phyloP scores from a whole-genome alignment of 441 rosid genomes.

The Macaranga tanarius region DNA sequence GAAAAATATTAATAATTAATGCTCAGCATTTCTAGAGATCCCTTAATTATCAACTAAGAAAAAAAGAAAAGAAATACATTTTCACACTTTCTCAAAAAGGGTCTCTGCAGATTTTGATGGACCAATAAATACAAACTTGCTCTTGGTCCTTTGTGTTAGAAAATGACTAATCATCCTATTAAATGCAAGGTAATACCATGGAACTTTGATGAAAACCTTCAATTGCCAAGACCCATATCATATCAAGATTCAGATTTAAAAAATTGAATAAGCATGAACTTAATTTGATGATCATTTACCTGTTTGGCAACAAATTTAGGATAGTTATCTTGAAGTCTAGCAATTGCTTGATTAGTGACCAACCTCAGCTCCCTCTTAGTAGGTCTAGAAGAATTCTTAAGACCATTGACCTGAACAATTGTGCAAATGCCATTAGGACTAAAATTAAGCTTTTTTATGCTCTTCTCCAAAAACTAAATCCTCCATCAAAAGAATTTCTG shows the following conservation, averaged over 20 bases:
- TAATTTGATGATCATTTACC: slow-evolving; percentile 33
- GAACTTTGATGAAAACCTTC: slow-evolving; percentile 84
- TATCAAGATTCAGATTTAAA: slow-evolving; percentile 9
- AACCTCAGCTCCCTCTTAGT: slow-evolving; percentile 61
- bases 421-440: slow-evolving; percentile 57
- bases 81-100: slow-evolving; percentile 61
- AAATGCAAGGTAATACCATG: slow-evolving; percentile 83
- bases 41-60: neutral
- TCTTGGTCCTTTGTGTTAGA: slow-evolving; percentile 77
- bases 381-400: slow-evolving; percentile 78
- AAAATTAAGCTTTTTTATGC: slow-evolving; percentile 74
- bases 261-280: neutral
- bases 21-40: neutral
- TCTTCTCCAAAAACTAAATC: slow-evolving; percentile 81
- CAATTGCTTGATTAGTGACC: slow-evolving; percentile 80
- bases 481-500: slow-evolving; percentile 73
- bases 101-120: slow-evolving; percentile 65
- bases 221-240: slow-evolving; percentile 10
- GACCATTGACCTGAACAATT: no score
- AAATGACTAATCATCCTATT: slow-evolving; percentile 75
- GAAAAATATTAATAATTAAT: neutral
- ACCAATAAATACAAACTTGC: slow-evolving; percentile 72
- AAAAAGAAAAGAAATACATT: neutral
- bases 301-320: slow-evolving; percentile 83
- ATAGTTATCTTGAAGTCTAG: slow-evolving; percentile 80